Percentiles rank a stretch among this genome's conserved stretches.
phyloP scores from a whole-genome alignment of 176 grass and related monocot genomes.

The Tillandsia leiboldiana region DNA sequence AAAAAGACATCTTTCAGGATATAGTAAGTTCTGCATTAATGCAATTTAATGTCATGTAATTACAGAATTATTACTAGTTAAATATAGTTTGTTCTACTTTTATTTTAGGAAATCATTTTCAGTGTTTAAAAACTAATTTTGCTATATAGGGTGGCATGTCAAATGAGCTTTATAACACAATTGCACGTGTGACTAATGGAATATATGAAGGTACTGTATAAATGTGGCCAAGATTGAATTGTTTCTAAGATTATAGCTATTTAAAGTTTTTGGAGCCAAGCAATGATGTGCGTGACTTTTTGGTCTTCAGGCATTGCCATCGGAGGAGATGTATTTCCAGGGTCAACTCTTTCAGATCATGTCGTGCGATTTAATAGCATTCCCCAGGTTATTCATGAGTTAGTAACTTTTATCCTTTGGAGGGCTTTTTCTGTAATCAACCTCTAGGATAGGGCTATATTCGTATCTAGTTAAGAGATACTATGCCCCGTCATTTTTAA shows the following conservation, averaged over 20 bases:
- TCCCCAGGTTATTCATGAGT: conserved; percentile 50
- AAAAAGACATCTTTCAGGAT: too few species aligned
- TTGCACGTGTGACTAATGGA: conserved; percentile 96
- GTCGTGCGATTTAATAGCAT: conserved; percentile 95
- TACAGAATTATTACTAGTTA: too few species aligned
- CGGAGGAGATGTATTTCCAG: conserved; percentile 97
- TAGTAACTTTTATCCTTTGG: background rate
- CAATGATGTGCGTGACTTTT: background rate
- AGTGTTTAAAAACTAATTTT: conserved; percentile 13
- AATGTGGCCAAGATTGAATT: background rate
- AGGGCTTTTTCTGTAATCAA: too few species aligned
- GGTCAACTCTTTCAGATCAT: conserved; percentile 96
- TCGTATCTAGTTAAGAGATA: too few species aligned
- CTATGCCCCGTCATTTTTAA: too few species aligned
- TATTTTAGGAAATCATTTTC: background rate
- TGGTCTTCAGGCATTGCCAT: conserved; percentile 75
- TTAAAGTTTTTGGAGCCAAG: background rate
- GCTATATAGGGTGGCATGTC: conserved; percentile 92
- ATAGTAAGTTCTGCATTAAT: too few species aligned
- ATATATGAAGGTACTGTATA: conserved; percentile 89
- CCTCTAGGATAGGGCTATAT: too few species aligned
- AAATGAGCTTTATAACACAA: conserved; percentile 96
- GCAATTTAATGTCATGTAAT: too few species aligned
- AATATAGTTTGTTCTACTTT: too few species aligned
- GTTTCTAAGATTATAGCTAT: background rate